Evolutionary conservation across 176 grass and related monocot genomes (phyloP), one percentile per base, ranked within the genome.

Genomic region (Puya raimondii): DNA sequence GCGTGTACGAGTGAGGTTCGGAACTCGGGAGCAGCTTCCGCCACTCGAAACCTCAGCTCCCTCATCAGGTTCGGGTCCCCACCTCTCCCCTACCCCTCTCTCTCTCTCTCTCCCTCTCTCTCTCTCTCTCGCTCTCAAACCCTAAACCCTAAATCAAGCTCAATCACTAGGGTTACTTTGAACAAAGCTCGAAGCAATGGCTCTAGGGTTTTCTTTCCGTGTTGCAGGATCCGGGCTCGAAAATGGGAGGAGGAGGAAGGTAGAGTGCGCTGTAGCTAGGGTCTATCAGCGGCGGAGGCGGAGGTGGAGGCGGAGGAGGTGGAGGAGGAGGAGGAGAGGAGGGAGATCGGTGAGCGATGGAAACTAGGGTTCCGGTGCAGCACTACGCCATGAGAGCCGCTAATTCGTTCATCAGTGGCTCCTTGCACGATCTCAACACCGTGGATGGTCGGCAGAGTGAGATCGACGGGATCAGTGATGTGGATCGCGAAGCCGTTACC

Each of bases 371-470:
- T 29, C 63, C 79, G 53, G 17, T 84, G 81, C 81, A 79, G 49
- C 81, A 84, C 64, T 84, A 73, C 17, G 64, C 10, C 51, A 68
- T 84, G 70, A 79, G 81, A 68, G 33, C 54, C 1, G 61, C 54
- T 1, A 68, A 29, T 52, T 78, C 75, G 47, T 84, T 70, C 65
- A 79, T 84, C 9, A 67, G 64, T 68, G 81, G 64, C 63, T 84
- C 76, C 26, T 67, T 84, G 51, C 81, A 79, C 73, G 81, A 84
- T 73, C 81, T 84, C 64, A 84, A 84, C 70, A 84, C 81, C 20
- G 74, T 72, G 10, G 81, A 83, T 66, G 76, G 57, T 12, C 70
- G 50, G 53, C 70, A 72, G 20, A 70, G 75, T 11, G 70, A 84
- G 52, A 73, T 84, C 54, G 81, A 79, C 18, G 81, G 81, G 29